phyloP scores from a whole-genome alignment of 306 rosid genomes.

The Sicyos baderoa region DNA sequence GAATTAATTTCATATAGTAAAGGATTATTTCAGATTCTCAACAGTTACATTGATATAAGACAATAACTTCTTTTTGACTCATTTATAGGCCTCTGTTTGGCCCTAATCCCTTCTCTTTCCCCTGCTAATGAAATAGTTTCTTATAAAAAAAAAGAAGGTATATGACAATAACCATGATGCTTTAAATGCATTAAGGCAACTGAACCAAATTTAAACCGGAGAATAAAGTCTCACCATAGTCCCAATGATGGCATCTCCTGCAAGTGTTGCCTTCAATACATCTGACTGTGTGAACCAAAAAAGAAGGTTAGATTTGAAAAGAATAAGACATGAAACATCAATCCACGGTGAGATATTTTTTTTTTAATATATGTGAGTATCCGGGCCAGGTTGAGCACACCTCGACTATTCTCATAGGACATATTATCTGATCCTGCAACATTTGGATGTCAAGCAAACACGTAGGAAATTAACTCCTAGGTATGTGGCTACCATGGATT shows the following conservation, averaged over 20 bases:
- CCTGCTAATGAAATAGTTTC: too few species aligned
- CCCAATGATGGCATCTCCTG: constrained; percentile 68
- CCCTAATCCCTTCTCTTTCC: too few species aligned
- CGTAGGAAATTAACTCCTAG: too few species aligned
- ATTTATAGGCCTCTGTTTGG: too few species aligned
- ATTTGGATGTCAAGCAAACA: too few species aligned
- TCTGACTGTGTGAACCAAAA: constrained; percentile 48
- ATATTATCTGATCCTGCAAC: too few species aligned
- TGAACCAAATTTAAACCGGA: neutral
- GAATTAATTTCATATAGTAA: neutral
- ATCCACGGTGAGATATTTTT: neutral
- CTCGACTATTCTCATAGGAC: too few species aligned
- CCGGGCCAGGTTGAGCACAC: too few species aligned
- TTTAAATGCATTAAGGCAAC: neutral
- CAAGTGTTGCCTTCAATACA: constrained; percentile 78
- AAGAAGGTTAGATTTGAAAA: constrained; percentile 1
- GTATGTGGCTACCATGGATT: too few species aligned
- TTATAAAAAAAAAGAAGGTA: too few species aligned
- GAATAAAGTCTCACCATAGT: constrained; percentile 38
- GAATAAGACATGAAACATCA: neutral
- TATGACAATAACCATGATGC: neutral
- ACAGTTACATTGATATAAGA: neutral
- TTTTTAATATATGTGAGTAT: too few species aligned
- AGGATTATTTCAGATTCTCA: neutral
- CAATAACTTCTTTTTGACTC: too few species aligned